phyloP scores from a whole-genome alignment of 2,329 filamentous ascomycete species.

The Colletotrichum tropicicola region DNA sequence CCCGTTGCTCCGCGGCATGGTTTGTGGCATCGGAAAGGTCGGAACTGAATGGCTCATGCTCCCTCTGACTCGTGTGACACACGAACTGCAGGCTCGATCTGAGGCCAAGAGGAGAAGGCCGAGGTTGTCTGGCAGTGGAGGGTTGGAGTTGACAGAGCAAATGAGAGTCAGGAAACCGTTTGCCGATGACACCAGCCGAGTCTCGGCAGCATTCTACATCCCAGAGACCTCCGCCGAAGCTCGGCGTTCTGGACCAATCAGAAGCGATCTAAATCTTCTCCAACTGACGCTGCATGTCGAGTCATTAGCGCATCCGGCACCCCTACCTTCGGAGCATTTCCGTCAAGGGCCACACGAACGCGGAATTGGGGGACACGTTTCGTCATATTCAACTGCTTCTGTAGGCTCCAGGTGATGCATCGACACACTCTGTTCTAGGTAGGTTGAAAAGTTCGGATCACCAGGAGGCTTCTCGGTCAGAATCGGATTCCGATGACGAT shows the following conservation, averaged over 20 bases:
- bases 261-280: background rate
- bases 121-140: background rate
- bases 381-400: background rate
- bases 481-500: conserved; percentile 23
- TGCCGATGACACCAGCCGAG: conserved; percentile 27
- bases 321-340: conserved; percentile 8
- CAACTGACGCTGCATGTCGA: conserved; percentile 7
- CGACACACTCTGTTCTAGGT: background rate
- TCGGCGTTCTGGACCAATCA: conserved; percentile 3
- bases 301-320: conserved; percentile 14
- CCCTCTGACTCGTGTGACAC: conserved; percentile 5
- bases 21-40: conserved; percentile 5
- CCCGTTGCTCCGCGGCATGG: background rate
- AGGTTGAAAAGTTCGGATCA: background rate
- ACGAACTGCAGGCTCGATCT: conserved; percentile 17
- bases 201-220: background rate
- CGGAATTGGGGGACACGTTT: conserved; percentile 7
- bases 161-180: conserved; percentile 23
- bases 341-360: background rate
- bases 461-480: background rate
- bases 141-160: conserved; percentile 17
- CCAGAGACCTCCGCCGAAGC: conserved; percentile 8
- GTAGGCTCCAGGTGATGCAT: conserved; percentile 12
- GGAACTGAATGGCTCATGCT: background rate
- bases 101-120: background rate